Base-by-base conservation (phyloP, 345 rosid genomes). In the Brassica rapa region DNA sequence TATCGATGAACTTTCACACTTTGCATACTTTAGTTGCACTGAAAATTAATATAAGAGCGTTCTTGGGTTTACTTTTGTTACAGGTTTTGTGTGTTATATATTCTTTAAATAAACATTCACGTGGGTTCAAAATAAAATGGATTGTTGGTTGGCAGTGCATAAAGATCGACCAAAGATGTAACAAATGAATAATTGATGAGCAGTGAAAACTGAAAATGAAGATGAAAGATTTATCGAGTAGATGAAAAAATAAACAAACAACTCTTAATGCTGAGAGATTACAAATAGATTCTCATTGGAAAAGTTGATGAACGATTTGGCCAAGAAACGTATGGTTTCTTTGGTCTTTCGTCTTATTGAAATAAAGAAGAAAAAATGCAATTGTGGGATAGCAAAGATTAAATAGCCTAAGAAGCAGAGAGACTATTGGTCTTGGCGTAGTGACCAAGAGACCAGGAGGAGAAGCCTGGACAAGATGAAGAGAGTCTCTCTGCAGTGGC, bases 401-500 rank as follows among this genome's bases (percentile, higher is more conserved):
- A 8, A 70, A 70, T 56, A 66, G 5, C 41, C 37, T 77, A 78
- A 56, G 77, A 71, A 62, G 78, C 74, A 61, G 70, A 53, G 74
- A 68, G 29, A 19, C 9, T 51, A 23, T 9, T 74, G 78, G 55
- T 74, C 65, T 74, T 74, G 79, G 79, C 8, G 53, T 80, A 68
- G 39, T 51, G 62, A 55, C 53, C 61, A 62, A 68, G 66, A 69
- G 79, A 76, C 77, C 68, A 80, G 14, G 72, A 75, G 9, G 61
- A 80, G 25, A 67, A 41, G 62, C 21, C 12, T 64, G 77, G 83
- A 23, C 73, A 62, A 57, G 83, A 70, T 25, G 80, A 66, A 57
- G 74, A 80, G 64, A 64, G 68, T 70, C 80, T 73, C 59, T 32
- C 64, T 8, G 82, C 46, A 19, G 82, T 68, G 70, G 78, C 82